Evolutionary conservation across 495 filamentous ascomycete species (phyloP), one percentile per base, ranked within the genome.

Genomic region (Paragyromitra xinjiangensis): DNA sequence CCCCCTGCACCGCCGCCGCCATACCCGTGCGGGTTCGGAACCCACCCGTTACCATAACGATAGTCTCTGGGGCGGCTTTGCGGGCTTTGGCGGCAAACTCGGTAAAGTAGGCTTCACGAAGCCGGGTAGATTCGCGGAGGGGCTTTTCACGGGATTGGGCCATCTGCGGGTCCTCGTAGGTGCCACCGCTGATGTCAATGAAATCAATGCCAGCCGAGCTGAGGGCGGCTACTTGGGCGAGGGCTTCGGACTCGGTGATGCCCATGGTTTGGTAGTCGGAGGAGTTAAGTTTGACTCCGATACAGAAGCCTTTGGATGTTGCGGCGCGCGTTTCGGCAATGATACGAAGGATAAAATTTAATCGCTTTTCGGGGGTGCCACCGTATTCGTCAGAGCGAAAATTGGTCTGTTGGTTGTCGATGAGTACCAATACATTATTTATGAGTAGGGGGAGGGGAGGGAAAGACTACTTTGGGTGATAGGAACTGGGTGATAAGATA

Each of bases 51-150:
- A 89, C 76, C 84, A 88, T 86, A 24, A 81, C 56, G 4, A 74
- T 64, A 4, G 64, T 66, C 40, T 75, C 93, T 2, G 92, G 94
- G 80, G 87, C 89, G 5, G 88, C 91, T 72, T 89, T 92, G 73
- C 87, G 89, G 80, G 88, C 88, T 68, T 86, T 86, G 58, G 88
- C 88, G 68, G 91, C 91, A 75, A 88, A 89, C 81, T 91, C 90
- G 82, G 96, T 95, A 93, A 94, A 93, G 81, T 87, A 90, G 42
- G 86, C 93, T n/a, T 94, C 94, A 2, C 86, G 88, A 75, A 89
- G 89, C 68, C 86, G 93, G n/a, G 92, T 90, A 0, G 85, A 85
- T 95, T 72, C 87, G 93, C 37, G 94, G 96, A 81, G 90, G 93
- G 84, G 92, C 91, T 55, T 94, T 92, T 62, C 94, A 95, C 83